Evolutionary conservation across 208 protist species (phyloP), one percentile per base, ranked within the genome.

Genomic region (Angomonas ambiguus): DNA sequence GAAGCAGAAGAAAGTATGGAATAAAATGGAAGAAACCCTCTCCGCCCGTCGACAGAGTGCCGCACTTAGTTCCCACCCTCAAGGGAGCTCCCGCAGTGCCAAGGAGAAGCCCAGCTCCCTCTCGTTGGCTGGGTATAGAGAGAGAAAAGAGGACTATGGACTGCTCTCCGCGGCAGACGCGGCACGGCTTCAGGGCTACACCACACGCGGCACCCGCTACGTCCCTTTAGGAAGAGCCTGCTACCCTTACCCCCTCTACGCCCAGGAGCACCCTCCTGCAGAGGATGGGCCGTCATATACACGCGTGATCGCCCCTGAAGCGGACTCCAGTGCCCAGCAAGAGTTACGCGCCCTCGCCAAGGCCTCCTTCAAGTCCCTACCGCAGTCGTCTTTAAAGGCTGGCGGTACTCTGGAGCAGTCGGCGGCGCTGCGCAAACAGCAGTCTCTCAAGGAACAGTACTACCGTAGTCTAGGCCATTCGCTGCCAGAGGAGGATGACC

Each of bases 171-270:
- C 56, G 30, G 31, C 30, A 4, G 56, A 62, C 56, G 35, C 35
- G 35, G 35, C 35, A 41, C 35, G 5, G 8, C 35, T 41, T 5
- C 35, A 41, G 35, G 35, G 35, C 35, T 13, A 41, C 35, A 41
- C 35, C 35, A 13, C 8, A 18, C 35, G 35, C 51, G 24, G 20
- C 51, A 58, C 56, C 24, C 81, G 82, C 31, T 88, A 82, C 24
- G 76, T 95, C 16, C 78, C 77, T 28, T 69, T 93, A 24, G 89
- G 86, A 28, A 81, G 77, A 41, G 76, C 64, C 20, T 78, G 69
- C 45, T 88, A 81, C 32, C 88, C 88, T 13, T 94, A 94, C 59
- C 62, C 75, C 1, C 74, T 95, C 18, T 91, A 83, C 75, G 60
- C 76, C 45, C 76, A 85, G 41, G 57, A 83, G 8, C 65, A 66